These are phyloP conservation scores for Boletus tomentosulus DNA, from an alignment of 768 basidiomycete species.

Conservation along the genomic window DNA sequence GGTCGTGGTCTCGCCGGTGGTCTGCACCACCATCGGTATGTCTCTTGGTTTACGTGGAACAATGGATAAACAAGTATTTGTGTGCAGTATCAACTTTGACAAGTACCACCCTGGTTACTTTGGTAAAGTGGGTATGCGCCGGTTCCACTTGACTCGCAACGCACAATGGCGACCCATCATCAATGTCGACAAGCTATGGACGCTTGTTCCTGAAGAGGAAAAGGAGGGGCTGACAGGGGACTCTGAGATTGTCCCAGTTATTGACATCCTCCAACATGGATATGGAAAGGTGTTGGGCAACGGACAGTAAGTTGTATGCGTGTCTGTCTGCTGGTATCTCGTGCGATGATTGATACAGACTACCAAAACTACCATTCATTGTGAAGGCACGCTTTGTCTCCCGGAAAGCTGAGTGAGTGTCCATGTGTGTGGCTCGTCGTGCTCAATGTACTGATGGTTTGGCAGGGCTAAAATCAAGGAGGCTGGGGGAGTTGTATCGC, in stretches of 20 bases:
- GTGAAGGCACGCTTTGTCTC: conserved; percentile 98
- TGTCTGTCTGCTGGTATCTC: background rate
- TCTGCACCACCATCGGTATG: conserved; percentile 96
- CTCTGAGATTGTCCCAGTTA: conserved; percentile 89
- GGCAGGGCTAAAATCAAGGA: conserved; percentile 80
- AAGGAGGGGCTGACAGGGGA: conserved; percentile 68
- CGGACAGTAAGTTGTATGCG: conserved; percentile 59
- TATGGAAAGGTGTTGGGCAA: conserved; percentile 96
- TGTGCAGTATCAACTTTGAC: conserved; percentile 85
- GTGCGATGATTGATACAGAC: conserved; percentile 36
- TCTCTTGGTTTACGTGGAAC: conserved; percentile 9
- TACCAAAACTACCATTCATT: conserved; percentile 91
- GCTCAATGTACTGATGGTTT: conserved; percentile 17
- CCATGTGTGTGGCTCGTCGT: conserved; percentile 1
- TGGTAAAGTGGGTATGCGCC: conserved; percentile 99
- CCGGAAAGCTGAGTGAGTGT: conserved; percentile 68
- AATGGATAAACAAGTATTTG: background rate
- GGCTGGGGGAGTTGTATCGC: conserved; percentile 89
- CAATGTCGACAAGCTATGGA: conserved; percentile 98
- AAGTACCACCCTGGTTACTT: conserved; percentile 99
- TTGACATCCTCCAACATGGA: conserved; percentile 79
- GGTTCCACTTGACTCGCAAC: conserved; percentile 94
- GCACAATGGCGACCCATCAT: conserved; percentile 89
- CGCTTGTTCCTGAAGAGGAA: conserved; percentile 81
- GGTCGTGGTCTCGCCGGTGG: conserved; percentile 99